Evolutionary conservation across 2,329 filamentous ascomycete species (phyloP).

Genomic region (Paecilomyces niveus): DNA sequence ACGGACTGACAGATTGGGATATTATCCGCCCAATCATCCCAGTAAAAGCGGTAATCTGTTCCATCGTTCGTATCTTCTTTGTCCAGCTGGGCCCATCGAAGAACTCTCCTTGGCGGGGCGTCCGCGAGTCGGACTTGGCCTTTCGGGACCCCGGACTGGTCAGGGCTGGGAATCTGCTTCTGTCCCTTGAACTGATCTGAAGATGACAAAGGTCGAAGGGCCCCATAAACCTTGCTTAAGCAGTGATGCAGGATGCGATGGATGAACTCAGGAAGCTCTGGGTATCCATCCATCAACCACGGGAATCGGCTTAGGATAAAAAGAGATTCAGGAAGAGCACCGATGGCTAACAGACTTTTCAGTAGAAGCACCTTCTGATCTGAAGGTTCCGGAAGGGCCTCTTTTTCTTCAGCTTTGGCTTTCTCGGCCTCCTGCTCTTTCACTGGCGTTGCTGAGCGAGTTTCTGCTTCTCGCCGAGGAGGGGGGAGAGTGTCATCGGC

Average conservation of each 20-base stretch:
- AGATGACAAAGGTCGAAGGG: slow-evolving; percentile 41
- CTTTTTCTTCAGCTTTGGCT: slow-evolving; percentile 37
- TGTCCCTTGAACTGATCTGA: slow-evolving; percentile 39
- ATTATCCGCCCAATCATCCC: slow-evolving; percentile 94
- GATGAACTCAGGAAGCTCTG: slow-evolving; percentile 71
- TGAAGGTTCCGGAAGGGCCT: slow-evolving; percentile 60
- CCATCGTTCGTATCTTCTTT: slow-evolving; percentile 67
- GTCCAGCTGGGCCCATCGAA: slow-evolving; percentile 81
- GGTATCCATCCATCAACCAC: slow-evolving; percentile 81
- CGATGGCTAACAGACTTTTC: slow-evolving; percentile 79
- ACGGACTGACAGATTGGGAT: slow-evolving; percentile 84
- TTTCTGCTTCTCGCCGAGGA: slow-evolving; percentile 45
- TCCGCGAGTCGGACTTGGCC: slow-evolving; percentile 59
- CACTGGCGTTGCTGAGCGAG: slow-evolving; percentile 46
- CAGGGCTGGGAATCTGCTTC: slow-evolving; percentile 46
- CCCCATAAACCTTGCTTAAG: slow-evolving; percentile 65
- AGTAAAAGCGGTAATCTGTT: slow-evolving; percentile 82
- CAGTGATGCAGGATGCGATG: slow-evolving; percentile 81
- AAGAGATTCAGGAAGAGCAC: slow-evolving; percentile 84
- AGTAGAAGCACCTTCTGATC: slow-evolving; percentile 86
- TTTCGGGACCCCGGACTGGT: slow-evolving; percentile 63
- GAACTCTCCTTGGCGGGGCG: slow-evolving; percentile 55
- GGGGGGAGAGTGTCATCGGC: slow-evolving; percentile 66
- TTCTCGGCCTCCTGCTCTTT: slow-evolving; percentile 47
- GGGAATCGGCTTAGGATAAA: slow-evolving; percentile 89